Evolutionary conservation across 164 flowering plant species (phyloP), one percentile per base, ranked within the genome.

Genomic region (Euptelea pleiosperma): DNA sequence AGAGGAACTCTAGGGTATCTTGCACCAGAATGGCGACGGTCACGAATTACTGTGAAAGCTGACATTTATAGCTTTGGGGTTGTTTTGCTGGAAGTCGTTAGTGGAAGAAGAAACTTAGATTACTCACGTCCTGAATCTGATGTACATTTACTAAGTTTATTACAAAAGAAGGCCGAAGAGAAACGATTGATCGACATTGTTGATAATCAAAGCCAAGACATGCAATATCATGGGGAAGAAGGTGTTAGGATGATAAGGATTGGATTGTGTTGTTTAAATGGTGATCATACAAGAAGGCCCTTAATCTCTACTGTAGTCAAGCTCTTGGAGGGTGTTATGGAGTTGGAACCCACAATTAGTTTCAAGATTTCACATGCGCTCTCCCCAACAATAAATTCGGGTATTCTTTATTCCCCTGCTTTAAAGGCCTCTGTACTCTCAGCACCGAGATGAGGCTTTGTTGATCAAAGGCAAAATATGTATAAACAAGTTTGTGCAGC

Each of bases 1-100:
- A n/a, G n/a, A n/a, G n/a, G n/a, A n/a, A n/a, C n/a, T n/a, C n/a
- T n/a, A n/a, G n/a, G n/a, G n/a, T n/a, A n/a, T n/a, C n/a, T n/a
- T n/a, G n/a, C n/a, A n/a, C n/a, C n/a, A n/a, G n/a, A n/a, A n/a
- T n/a, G 61, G 69, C 10, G 19, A 34, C 41, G 57, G 6, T 33
- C 34, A 8, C 24, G 6, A 21, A 52, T 65, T 28, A 31, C 66
- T n/a, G 69, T 16, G 31, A 70, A 70, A 42, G 66, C 34, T 15
- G 73, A 70, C 36, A 51, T 70, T 5, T 70, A 70, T 29, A 70
- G 73, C 48, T 70, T 56, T 25, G 69, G 73, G 0, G 28, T 70
- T 6, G 63, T 63, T 1, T 21, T 68, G 10, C 15, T 68, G 14
- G 72, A 68, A 36, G 39, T 63, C 18, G 54, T 58, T 16, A 52